Evolutionary conservation across 495 filamentous ascomycete genomes (phyloP).

Genomic region (Trichoderma erinaceum): DNA sequence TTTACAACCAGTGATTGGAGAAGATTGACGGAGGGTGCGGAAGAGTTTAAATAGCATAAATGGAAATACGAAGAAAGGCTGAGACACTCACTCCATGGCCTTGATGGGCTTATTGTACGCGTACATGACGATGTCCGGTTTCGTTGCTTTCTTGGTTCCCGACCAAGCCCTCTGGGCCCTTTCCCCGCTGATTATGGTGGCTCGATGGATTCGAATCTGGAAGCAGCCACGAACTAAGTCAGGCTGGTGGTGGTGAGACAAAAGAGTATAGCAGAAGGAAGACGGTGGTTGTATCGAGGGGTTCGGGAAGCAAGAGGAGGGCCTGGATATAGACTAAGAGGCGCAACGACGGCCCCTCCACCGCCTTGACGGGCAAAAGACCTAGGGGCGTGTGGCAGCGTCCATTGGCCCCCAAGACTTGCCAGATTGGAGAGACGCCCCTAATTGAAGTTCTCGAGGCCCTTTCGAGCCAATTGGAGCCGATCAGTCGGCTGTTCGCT

Average conservation of each 20-base stretch:
- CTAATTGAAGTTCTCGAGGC: neutral
- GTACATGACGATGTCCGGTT: slow-evolving; percentile 13
- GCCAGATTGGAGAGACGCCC: slow-evolving; percentile 4
- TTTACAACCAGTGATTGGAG: neutral
- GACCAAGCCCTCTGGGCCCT: neutral
- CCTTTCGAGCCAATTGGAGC: neutral
- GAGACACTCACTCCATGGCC: slow-evolving; percentile 15
- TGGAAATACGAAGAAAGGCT: neutral
- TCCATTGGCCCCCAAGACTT: neutral
- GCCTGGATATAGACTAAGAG: neutral
- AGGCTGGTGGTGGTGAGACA: neutral
- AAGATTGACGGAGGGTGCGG: no score
- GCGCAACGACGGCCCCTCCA: neutral
- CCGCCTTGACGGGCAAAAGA: neutral
- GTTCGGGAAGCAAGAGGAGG: neutral
- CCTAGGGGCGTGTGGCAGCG: slow-evolving; percentile 10
- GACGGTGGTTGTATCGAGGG: neutral
- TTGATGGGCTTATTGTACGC: slow-evolving; percentile 16
- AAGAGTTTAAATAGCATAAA: neutral
- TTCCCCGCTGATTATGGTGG: slow-evolving; percentile 7
- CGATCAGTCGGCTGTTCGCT: neutral
- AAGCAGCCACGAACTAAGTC: slow-evolving; percentile 3
- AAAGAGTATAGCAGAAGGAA: neutral
- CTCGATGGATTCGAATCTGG: neutral
- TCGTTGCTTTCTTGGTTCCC: slow-evolving; percentile 1